Percentiles rank a stretch among this genome's conserved stretches.
Conservation (phyloP, 805 yeast species). For the Kodamaea leandrae region DNA sequence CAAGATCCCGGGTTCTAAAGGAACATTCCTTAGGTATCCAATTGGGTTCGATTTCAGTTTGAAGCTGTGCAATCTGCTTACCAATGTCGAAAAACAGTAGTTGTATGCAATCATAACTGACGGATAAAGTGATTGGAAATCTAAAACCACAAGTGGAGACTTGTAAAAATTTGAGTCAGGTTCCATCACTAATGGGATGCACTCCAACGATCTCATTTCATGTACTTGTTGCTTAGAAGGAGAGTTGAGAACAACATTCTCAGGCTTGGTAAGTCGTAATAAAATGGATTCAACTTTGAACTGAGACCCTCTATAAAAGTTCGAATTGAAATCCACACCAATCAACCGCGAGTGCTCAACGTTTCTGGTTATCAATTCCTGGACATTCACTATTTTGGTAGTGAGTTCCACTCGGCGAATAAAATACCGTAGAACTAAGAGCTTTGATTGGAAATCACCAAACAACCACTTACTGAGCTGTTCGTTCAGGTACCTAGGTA, state of each 20-base stretch:
- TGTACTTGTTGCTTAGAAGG: slow-evolving; percentile 82
- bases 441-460: slow-evolving; percentile 37
- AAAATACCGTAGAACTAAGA: slow-evolving; percentile 46
- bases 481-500: slow-evolving; percentile 58
- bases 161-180: slow-evolving; percentile 83
- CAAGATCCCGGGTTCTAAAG: slow-evolving; percentile 55
- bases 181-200: slow-evolving; percentile 89
- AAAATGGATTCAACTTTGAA: slow-evolving; percentile 88
- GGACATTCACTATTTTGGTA: slow-evolving; percentile 49
- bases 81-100: slow-evolving; percentile 72
- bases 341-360: slow-evolving; percentile 81
- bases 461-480: slow-evolving; percentile 42
- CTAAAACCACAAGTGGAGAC: slow-evolving; percentile 85
- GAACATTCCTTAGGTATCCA: slow-evolving; percentile 50
- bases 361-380: slow-evolving; percentile 66
- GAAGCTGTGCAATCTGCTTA: slow-evolving; percentile 61
- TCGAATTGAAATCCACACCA: slow-evolving; percentile 88
- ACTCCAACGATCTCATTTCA: slow-evolving; percentile 79
- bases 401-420: slow-evolving; percentile 43
- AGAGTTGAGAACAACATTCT: slow-evolving; percentile 67
- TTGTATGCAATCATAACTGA: slow-evolving; percentile 90
- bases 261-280: slow-evolving; percentile 69
- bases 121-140: slow-evolving; percentile 92
- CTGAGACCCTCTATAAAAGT: slow-evolving; percentile 88
- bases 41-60: slow-evolving; percentile 45